Conservation (phyloP, 2,329 filamentous ascomycete genomes). For the Aureobasidium musti region DNA sequence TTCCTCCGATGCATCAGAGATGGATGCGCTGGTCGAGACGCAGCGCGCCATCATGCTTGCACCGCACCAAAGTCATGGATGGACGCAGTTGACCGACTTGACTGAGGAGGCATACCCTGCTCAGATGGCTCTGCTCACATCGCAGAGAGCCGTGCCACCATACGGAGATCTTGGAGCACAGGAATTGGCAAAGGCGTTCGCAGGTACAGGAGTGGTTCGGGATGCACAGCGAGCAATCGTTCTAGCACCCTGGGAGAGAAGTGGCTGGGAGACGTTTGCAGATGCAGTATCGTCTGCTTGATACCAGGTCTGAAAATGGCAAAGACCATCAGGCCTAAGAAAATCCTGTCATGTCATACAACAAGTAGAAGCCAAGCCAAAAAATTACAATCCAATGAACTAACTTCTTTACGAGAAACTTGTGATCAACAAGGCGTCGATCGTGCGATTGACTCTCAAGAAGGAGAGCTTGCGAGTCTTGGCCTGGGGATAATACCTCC, state of each 20-base stretch:
- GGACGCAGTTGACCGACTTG: slow-evolving; percentile 70
- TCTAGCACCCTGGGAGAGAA: slow-evolving; percentile 74
- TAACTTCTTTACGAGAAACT: not conserved
- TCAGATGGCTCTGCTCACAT: slow-evolving; percentile 81
- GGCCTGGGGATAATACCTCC: not conserved
- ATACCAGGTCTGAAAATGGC: not conserved
- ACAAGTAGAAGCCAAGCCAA: not conserved
- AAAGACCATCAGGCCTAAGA: not conserved
- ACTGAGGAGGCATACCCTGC: slow-evolving; percentile 60
- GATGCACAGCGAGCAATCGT: slow-evolving; percentile 78
- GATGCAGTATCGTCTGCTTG: slow-evolving; percentile 27
- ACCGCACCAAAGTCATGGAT: slow-evolving; percentile 76
- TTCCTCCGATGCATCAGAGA: slow-evolving; percentile 43
- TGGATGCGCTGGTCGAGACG: slow-evolving; percentile 54
- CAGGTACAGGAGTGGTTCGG: slow-evolving; percentile 67
- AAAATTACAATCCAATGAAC: slow-evolving; percentile 3
- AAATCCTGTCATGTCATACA: not conserved
- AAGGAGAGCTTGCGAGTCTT: not conserved
- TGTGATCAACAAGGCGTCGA: not conserved
- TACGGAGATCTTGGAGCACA: slow-evolving; percentile 65
- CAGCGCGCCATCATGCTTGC: slow-evolving; percentile 78
- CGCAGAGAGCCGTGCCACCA: slow-evolving; percentile 71
- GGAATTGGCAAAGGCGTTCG: slow-evolving; percentile 72
- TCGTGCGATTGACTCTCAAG: not conserved
- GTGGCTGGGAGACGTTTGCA: slow-evolving; percentile 64